Conservation (phyloP, 768 basidiomycete species). For the Ephemerocybe angulata region DNA sequence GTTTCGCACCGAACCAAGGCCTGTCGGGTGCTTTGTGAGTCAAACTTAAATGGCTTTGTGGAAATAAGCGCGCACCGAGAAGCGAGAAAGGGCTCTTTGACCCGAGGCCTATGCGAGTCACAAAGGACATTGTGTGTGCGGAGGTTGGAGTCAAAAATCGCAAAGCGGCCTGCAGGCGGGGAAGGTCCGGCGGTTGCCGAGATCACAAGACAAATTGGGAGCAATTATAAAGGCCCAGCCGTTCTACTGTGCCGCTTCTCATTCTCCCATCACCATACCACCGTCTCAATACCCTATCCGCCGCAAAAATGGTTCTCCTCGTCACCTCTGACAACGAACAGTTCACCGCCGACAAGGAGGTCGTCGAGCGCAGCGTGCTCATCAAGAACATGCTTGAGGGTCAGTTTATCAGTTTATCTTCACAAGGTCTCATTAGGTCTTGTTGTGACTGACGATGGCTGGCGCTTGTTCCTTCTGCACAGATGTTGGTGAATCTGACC, state of each 20-base stretch:
- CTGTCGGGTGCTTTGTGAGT: conserved; percentile 21
- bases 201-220: conserved; percentile 28
- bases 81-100: conserved; percentile 49
- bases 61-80: conserved; percentile 28
- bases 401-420: conserved; percentile 31
- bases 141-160: conserved; percentile 21
- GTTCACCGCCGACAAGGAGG: conserved; percentile 89
- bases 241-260: conserved; percentile 3
- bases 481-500: conserved; percentile 95
- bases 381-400: conserved; percentile 99
- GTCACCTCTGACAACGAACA: conserved; percentile 94
- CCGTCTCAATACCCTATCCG: conserved; percentile 11
- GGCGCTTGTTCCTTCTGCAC: conserved; percentile 11
- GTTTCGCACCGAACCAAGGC: conserved; percentile 71
- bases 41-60: conserved; percentile 2
- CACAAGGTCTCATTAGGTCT: background rate
- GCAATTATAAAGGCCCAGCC: conserved; percentile 3
- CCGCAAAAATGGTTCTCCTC: conserved; percentile 71
- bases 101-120: conserved; percentile 40
- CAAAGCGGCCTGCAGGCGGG: conserved; percentile 15
- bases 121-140: conserved; percentile 41
- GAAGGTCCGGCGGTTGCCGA: conserved; percentile 26
- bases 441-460: conserved; percentile 11
- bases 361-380: conserved; percentile 91
- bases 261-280: conserved; percentile 14